Base-by-base conservation (phyloP, 805 yeast genomes). In the Nakazawaea ernobii region DNA sequence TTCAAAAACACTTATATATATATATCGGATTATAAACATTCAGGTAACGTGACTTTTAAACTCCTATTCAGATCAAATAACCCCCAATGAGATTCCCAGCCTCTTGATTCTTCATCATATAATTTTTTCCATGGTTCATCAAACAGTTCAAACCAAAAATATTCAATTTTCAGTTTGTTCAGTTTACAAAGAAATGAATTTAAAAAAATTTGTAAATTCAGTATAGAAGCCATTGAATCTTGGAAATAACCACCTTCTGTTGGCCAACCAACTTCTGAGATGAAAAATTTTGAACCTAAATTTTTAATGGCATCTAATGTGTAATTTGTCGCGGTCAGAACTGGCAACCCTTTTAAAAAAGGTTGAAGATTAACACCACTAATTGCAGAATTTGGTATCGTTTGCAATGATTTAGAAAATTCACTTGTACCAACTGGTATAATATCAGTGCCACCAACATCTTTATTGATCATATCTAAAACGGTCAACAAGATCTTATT, bases 41-140 rank as follows among this genome's bases (percentile, higher is more conserved):
- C 46, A 11, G 82, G 81, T n/a, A 77, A 60, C 3, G 45, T 49
- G 6, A 76, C 58, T 53, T 80, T 81, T 51, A 77, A 52, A 35
- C 65, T 59, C 44, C 87, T 61, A 45, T 78, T 73, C 6, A 58
- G 54, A 1, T 73, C 68, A 55, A 84, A 81, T 8, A 84, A 49
- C 0, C 89, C 91, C 89, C 89, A 84, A 53, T 82, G 79, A 0
- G 86, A 73, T 55, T 83, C 89, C 88, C 88, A 82, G 70, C 41
- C 74, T 46, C 61, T 62, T 29, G 70, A 68, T 2, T 67, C 69
- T 1, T 60, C 68, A 20, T 72, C 71, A 59, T 74, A 80, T 1
- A 77, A 59, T 40, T 63, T 59, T 53, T 82, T 83, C 87, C 87
- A 82, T 0, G 86, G 86, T 56, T 81, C 86, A 63, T 84, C 87